These are phyloP conservation scores for Globisporangium parvum DNA, from an alignment of 352 stramenopile genomes.

Conservation along the genomic window DNA sequence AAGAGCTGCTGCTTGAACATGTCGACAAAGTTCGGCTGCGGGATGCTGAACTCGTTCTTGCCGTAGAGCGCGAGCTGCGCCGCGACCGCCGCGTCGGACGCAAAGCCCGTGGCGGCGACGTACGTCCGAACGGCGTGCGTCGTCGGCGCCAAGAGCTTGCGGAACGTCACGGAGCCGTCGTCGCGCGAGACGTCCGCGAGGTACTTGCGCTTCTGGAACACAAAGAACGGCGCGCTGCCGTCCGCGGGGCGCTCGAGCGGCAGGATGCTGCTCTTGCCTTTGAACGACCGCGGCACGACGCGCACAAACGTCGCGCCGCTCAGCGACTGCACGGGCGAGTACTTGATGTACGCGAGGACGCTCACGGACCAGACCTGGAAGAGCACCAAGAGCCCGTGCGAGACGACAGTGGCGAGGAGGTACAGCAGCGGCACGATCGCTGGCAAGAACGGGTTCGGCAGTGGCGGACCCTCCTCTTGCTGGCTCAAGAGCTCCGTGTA, in stretches of 20 bases:
- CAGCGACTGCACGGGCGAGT: constrained; percentile 58
- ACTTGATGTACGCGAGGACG: constrained; percentile 81
- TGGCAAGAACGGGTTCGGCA: constrained; percentile 89
- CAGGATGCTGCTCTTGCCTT: constrained; percentile 85
- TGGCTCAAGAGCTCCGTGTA: constrained; percentile 48
- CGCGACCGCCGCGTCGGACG: constrained; percentile 33
- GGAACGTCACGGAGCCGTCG: constrained; percentile 55
- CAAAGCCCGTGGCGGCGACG: constrained; percentile 38
- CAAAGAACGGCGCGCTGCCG: constrained; percentile 53
- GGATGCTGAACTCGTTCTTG: constrained; percentile 93
- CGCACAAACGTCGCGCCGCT: constrained; percentile 70
- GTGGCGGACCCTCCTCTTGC: constrained; percentile 53
- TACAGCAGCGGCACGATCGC: constrained; percentile 87
- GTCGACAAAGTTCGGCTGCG: constrained; percentile 92
- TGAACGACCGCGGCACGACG: constrained; percentile 80
- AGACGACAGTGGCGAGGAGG: constrained; percentile 65
- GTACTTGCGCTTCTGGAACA: constrained; percentile 90
- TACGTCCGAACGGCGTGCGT: constrained; percentile 64
- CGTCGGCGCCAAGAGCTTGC: constrained; percentile 68
- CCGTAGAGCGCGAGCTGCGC: constrained; percentile 67
- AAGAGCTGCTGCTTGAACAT: constrained; percentile 97
- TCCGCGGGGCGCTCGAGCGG: constrained; percentile 39
- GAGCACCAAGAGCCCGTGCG: constrained; percentile 84
- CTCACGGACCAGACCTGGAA: constrained; percentile 86
- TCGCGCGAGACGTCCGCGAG: constrained; percentile 30